Conservation (phyloP, 164 flowering plant genomes). For the Vitis rotundifolia region DNA sequence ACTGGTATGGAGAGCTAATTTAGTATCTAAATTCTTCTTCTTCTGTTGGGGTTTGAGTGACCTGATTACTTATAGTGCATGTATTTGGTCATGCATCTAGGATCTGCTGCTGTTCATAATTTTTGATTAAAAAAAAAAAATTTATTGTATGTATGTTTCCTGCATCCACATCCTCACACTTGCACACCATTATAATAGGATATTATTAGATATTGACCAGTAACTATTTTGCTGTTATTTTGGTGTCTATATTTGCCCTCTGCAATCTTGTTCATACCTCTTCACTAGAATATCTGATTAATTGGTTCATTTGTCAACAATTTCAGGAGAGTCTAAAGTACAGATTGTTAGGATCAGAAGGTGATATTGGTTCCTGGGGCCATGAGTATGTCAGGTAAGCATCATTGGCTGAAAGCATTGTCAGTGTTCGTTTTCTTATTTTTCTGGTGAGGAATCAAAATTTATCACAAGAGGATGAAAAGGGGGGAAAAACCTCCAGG, state of each 20-base stretch:
- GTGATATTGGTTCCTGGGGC: slow-evolving; percentile 99
- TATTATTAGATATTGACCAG: background rate
- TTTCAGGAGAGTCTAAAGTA: slow-evolving; percentile 89
- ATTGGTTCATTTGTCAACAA: background rate
- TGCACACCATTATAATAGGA: background rate
- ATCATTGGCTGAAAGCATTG: background rate
- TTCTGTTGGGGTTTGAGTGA: background rate
- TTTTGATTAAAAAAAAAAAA: no score
- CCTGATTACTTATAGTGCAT: no score
- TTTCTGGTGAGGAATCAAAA: no score
- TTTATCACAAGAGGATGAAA: no score
- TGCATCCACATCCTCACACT: background rate
- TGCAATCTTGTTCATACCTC: background rate
- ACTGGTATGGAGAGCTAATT: slow-evolving; percentile 46
- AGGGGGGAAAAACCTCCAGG: no score
- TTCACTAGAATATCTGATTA: slow-evolving; percentile 2
- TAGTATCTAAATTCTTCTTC: background rate
- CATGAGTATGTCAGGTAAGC: slow-evolving; percentile 95
- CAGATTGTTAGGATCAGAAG: slow-evolving; percentile 88
- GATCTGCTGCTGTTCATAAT: no score
- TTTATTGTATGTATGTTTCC: background rate
- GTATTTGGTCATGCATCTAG: no score
- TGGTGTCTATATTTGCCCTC: background rate
- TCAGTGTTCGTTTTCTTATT: background rate
- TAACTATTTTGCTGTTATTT: background rate